phyloP scores from a whole-genome alignment of 2,329 filamentous ascomycete genomes.

The Emergomyces orientalis region DNA sequence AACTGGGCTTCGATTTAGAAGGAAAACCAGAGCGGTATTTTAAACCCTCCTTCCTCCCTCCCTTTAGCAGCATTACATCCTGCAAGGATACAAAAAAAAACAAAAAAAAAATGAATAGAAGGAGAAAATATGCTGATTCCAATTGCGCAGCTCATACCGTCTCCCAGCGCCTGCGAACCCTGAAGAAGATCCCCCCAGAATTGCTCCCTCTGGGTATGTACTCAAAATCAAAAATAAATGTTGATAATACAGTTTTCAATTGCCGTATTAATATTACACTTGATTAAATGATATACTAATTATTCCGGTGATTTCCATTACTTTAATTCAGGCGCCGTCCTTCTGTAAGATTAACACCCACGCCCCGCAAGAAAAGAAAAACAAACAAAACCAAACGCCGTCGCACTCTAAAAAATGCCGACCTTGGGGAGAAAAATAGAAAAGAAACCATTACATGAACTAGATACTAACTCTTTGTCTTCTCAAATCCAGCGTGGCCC shows the following conservation, averaged over 20 bases:
- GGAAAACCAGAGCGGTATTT: conserved; percentile 54
- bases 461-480: conserved; percentile 14
- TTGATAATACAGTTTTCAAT: not conserved
- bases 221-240: conserved; percentile 6
- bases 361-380: not conserved
- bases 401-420: not conserved
- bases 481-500: conserved; percentile 46
- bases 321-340: conserved; percentile 61
- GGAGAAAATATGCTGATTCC: not conserved
- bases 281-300: conserved; percentile 14
- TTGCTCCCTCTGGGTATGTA: conserved; percentile 83
- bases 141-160: conserved; percentile 71
- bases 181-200: conserved; percentile 87
- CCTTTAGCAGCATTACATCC: not conserved
- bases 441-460: conserved; percentile 17
- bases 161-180: conserved; percentile 82
- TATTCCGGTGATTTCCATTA: conserved; percentile 12
- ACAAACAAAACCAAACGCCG: not conserved
- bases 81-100: not conserved
- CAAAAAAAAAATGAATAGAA: not conserved
- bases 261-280: conserved; percentile 16
- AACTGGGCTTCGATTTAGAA: conserved; percentile 44
- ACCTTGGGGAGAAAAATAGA: not conserved
- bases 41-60: not conserved
- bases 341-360: conserved; percentile 53